These are phyloP conservation scores for Boletus rubropictus DNA, from an alignment of 768 basidiomycete genomes.

Conservation along the genomic window DNA sequence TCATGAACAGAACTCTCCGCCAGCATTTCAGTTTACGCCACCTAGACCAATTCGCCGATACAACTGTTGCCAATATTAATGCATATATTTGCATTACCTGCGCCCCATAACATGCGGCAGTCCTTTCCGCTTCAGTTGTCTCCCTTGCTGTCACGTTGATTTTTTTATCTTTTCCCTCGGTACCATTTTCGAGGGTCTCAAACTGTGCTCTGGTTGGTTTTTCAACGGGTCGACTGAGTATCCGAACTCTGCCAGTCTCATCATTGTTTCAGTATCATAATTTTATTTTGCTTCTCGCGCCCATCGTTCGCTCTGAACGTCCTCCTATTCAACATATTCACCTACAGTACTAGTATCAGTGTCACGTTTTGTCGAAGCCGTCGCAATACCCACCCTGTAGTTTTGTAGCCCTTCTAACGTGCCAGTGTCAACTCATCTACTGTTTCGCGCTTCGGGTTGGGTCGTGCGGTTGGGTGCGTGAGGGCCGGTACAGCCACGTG, in stretches of 20 bases:
- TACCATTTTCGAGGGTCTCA: conserved; percentile 13
- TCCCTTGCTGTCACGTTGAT: neutral
- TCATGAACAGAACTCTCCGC: conserved; percentile 8
- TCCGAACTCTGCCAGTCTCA: conserved; percentile 23
- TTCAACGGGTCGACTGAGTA: conserved; percentile 19
- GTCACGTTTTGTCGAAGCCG: conserved; percentile 20
- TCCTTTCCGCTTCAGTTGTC: conserved; percentile 1
- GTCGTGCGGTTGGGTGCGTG: neutral
- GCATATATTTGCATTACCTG: conserved; percentile 20
- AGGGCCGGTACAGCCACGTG: conserved; percentile 13
- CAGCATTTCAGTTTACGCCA: conserved; percentile 17
- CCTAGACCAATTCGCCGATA: conserved; percentile 16
- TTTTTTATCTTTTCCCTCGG: conserved; percentile 16
- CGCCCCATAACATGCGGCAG: conserved; percentile 4
- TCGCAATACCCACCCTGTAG: conserved; percentile 35
- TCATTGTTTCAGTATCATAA: conserved; percentile 28
- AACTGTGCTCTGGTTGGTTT: conserved; percentile 20
- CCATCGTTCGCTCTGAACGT: conserved; percentile 16
- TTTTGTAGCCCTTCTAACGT: conserved; percentile 27
- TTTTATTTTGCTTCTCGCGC: conserved; percentile 22
- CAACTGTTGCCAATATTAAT: conserved; percentile 5
- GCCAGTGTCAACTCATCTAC: conserved; percentile 1
- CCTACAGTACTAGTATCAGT: conserved; percentile 32
- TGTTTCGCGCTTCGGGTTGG: neutral
- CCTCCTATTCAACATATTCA: conserved; percentile 11